phyloP scores from a whole-genome alignment of 257 asterid species.

The Euphrasia confusa region DNA sequence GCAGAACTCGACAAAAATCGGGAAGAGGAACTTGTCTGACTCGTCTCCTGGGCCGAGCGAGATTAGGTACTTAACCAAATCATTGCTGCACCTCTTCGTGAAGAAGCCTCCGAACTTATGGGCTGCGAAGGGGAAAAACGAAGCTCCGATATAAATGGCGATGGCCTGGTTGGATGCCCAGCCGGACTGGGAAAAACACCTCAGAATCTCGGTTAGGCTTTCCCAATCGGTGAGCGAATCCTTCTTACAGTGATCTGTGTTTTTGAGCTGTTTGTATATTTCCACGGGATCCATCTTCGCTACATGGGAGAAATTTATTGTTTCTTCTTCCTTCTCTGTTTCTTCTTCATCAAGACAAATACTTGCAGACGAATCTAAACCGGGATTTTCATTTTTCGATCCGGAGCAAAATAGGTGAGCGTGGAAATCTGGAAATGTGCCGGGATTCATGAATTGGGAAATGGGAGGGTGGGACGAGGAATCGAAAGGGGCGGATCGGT shows the following conservation, averaged over 20 bases:
- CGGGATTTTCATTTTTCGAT: constrained; percentile 25
- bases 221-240: constrained; percentile 48
- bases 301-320: constrained; percentile 31
- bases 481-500: constrained; percentile 27
- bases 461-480: constrained; percentile 22
- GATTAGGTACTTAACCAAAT: constrained; percentile 50
- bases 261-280: constrained; percentile 54
- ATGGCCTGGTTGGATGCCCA: constrained; percentile 91
- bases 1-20: constrained; percentile 79
- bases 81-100: constrained; percentile 41
- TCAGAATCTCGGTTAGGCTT: constrained; percentile 44
- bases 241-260: constrained; percentile 25
- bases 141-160: constrained; percentile 72
- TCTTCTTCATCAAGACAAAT: constrained; percentile 27
- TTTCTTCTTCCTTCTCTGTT: constrained; percentile 20
- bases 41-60: constrained; percentile 63
- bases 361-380: constrained; percentile 23
- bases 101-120: constrained; percentile 51
- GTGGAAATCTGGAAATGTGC: constrained; percentile 22
- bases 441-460: constrained; percentile 22
- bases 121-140: constrained; percentile 70
- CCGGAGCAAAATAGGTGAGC: constrained; percentile 38
- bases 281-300: constrained; percentile 55
- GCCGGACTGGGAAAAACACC: constrained; percentile 52
- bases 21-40: constrained; percentile 74